phyloP scores from a whole-genome alignment of 2,329 filamentous ascomycete genomes.

The Sordariomycetes sp. region DNA sequence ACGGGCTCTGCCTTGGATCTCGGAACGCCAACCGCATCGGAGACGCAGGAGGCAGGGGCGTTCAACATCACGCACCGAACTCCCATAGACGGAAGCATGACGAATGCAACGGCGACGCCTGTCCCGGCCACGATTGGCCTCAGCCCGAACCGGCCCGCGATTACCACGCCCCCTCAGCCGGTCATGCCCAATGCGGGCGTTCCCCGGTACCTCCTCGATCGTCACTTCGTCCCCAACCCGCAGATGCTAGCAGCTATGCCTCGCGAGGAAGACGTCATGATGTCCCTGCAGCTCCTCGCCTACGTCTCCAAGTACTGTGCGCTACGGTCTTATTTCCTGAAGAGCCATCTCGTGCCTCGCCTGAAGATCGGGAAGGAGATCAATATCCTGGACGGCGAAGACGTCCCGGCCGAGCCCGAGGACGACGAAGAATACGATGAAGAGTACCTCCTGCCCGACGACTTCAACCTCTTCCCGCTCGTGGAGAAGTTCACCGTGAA shows the following conservation, averaged over 20 bases:
- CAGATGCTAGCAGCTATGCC: conserved; percentile 85
- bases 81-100: conserved; percentile 74
- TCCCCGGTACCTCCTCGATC: conserved; percentile 70
- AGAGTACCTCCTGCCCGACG: conserved; percentile 84
- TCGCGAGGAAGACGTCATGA: conserved; percentile 91
- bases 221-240: conserved; percentile 56
- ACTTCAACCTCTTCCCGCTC: conserved; percentile 96
- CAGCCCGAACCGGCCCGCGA: conserved; percentile 60
- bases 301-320: conserved; percentile 99
- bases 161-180: conserved; percentile 66
- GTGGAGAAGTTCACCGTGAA: conserved; percentile 98
- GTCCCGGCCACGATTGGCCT: conserved; percentile 57
- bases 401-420: conserved; percentile 16
- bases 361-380: conserved; percentile 85
- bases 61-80: conserved; percentile 90
- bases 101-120: conserved; percentile 53
- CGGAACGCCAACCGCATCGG: conserved; percentile 67
- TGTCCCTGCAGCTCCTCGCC: conserved; percentile 92
- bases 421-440: conserved; percentile 58
- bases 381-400: conserved; percentile 63
- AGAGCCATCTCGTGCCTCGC: conserved; percentile 84
- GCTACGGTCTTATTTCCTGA: conserved; percentile 87
- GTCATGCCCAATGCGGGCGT: conserved; percentile 60
- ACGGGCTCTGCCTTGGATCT: conserved; percentile 65
- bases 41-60: conserved; percentile 76